These are phyloP conservation scores for Lotus japonicus DNA, from an alignment of 306 rosid genomes.

Conservation along the genomic window DNA sequence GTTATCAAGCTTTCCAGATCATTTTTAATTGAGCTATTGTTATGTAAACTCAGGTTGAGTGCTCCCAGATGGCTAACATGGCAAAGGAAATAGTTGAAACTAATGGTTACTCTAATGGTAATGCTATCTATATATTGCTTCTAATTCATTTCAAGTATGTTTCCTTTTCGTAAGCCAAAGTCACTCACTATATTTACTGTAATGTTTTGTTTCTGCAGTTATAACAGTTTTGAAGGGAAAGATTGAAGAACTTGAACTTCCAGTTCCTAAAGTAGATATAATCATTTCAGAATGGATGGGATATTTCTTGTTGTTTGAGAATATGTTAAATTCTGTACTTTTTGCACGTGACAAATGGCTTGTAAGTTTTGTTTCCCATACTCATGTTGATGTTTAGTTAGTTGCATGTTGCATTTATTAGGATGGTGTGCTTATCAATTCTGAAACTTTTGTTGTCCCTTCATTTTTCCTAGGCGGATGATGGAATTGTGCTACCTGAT, in stretches of 20 bases:
- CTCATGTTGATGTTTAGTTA: background rate
- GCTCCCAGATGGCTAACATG: constrained; percentile 98
- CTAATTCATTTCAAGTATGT: background rate
- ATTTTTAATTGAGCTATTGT: background rate
- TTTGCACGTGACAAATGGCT: constrained; percentile 99
- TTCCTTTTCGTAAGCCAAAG: background rate
- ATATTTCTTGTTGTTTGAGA: constrained; percentile 91
- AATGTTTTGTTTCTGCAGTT: constrained; percentile 37
- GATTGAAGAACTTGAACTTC: constrained; percentile 93
- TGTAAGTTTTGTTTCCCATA: constrained; percentile 40
- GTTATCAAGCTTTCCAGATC: background rate
- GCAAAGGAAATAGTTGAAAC: constrained; percentile 89
- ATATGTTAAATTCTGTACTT: constrained; percentile 89
- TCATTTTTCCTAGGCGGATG: constrained; percentile 47
- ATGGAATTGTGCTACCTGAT: constrained; percentile 84
- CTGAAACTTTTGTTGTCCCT: background rate
- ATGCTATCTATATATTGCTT: constrained; percentile 7
- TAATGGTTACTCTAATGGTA: constrained; percentile 79
- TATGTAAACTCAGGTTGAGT: constrained; percentile 62
- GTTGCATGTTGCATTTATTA: background rate
- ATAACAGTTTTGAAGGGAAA: constrained; percentile 93
- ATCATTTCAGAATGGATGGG: constrained; percentile 99
- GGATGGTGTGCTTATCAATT: background rate
- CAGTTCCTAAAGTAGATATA: constrained; percentile 84
- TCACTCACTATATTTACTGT: constrained; percentile 14